These are phyloP conservation scores for Pestalotiopsis sp. DNA, from an alignment of 2,329 filamentous ascomycete species.

Conservation along the genomic window DNA sequence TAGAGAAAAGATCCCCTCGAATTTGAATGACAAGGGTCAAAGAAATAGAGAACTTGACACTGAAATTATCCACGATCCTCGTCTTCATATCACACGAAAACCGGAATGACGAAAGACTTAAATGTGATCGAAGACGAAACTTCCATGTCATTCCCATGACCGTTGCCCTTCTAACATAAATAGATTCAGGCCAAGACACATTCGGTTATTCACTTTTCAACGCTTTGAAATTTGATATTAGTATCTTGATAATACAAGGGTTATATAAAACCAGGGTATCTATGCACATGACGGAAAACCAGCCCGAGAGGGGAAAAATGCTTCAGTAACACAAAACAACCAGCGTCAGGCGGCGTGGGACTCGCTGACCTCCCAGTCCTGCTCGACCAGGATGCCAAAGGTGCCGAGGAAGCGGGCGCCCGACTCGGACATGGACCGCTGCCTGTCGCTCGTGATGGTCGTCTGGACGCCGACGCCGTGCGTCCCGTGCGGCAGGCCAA, in stretches of 20 bases:
- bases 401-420: neutral
- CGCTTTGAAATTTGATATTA: neutral
- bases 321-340: no score
- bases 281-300: neutral
- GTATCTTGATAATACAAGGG: neutral
- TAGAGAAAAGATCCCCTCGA: no score
- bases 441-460: neutral
- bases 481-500: neutral
- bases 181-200: no score
- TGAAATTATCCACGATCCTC: no score
- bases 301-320: neutral
- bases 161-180: no score
- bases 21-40: no score
- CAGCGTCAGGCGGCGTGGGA: neutral
- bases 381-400: neutral
- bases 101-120: no score
- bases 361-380: neutral
- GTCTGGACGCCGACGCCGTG: neutral
- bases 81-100: no score
- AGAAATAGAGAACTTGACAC: no score
- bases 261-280: neutral
- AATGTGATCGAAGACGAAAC: no score
- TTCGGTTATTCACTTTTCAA: neutral
- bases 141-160: no score
- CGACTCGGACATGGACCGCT: neutral